phyloP scores from a whole-genome alignment of 108 stramenopile species.

The Cylindrotheca fusiformis region DNA sequence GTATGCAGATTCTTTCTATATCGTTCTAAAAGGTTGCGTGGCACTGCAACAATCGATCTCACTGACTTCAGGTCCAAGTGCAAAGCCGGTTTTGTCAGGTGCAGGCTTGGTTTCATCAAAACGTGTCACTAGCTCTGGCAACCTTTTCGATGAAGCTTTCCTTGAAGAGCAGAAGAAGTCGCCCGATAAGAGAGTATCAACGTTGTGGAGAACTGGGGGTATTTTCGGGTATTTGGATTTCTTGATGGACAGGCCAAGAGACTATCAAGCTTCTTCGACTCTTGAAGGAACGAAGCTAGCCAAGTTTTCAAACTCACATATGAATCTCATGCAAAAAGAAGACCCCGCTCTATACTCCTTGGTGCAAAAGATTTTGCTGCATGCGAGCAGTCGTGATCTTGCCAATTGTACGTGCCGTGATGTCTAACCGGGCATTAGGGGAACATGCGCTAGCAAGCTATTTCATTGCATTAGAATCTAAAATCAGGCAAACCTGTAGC shows the following conservation, averaged over 20 bases:
- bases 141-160: constrained; percentile 17
- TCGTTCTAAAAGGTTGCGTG: constrained; percentile 73
- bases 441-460: too few species aligned
- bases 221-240: constrained; percentile 87
- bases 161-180: not conserved
- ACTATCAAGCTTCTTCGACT: constrained; percentile 60
- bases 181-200: constrained; percentile 5
- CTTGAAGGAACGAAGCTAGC: constrained; percentile 64
- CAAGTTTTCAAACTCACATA: constrained; percentile 48
- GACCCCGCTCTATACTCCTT: constrained; percentile 54
- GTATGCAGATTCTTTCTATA: constrained; percentile 68
- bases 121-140: constrained; percentile 1
- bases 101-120: constrained; percentile 20
- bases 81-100: constrained; percentile 22
- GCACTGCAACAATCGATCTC: constrained; percentile 44
- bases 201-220: constrained; percentile 46
- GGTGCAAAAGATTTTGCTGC: constrained; percentile 69
- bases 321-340: constrained; percentile 50
- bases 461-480: too few species aligned
- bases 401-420: constrained; percentile 56
- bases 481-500: too few species aligned
- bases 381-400: constrained; percentile 66
- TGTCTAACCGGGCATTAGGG: constrained; percentile 6
- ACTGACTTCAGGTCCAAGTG: not conserved
- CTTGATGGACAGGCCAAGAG: constrained; percentile 58